Base-by-base conservation (phyloP, 2,329 filamentous ascomycete species). In the Alternaria metachromatica region DNA sequence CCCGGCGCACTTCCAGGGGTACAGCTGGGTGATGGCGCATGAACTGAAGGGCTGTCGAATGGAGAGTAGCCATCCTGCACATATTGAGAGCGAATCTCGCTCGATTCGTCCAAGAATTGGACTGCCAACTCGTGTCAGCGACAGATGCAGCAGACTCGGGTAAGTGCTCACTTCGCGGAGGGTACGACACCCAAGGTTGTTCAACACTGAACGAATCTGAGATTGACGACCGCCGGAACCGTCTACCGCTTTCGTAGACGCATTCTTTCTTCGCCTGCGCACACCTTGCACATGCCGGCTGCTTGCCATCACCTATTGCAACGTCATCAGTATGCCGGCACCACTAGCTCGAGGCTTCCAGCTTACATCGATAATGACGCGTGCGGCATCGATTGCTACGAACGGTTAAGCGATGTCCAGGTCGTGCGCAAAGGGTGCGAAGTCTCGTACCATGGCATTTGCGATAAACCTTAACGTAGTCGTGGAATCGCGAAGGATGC, bases 361-460 rank as follows among this genome's bases (percentile, higher is more conserved):
- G 51, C 68, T 63, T 72, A 79, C 78, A 80, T 58, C 76, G 73
- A 63, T 80, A 79, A 65, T 80, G 78, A 70, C 77, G 76, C 59
- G 73, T 76, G 63, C 77, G 77, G 69, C 78, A 80, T 59, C 77
- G 77, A 65, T 75, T 79, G 72, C 78, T 80, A 54, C 55, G 33
- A 51, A 64, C 12, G 12, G 55, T 72, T 56, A 76, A 67, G 53
- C 50, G 56, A 48, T 63, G 33, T 55, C 33, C 59, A 57, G 25
- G 33, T 11, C 43, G 44, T 30, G 45, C 49, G n/a, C 23, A 25
- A 26, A 54, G 20, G 41, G 30, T 9, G 28, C 20, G 37, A 48
- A 18, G 10, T 43, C 20, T 60, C 63, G 45, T 74, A 79, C 77
- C 77, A 79, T 76, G 77, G 77, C 77, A 79, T 79, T 66, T 60